Percentiles rank a stretch among this genome's conserved stretches.
Evolutionary conservation across 2,329 filamentous ascomycete species (phyloP).

Genomic region (Reticulascus tulasneorum): DNA sequence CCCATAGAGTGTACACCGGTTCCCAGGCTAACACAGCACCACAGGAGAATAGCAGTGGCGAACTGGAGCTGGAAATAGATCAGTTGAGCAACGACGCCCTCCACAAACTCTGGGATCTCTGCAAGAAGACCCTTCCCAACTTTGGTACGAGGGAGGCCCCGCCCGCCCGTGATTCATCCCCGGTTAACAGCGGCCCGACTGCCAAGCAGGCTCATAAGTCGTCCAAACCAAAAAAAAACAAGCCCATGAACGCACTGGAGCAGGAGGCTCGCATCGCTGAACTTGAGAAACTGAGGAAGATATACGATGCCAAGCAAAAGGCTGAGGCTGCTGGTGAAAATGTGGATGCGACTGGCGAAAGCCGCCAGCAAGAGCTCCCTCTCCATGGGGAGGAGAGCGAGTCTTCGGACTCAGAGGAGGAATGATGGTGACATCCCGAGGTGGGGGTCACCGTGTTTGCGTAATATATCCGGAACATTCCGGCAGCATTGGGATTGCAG

Average conservation of each 20-base stretch:
- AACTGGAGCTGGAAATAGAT: constrained; percentile 58
- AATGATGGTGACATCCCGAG: constrained; percentile 18
- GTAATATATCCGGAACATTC: background rate
- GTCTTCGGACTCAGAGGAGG: constrained; percentile 44
- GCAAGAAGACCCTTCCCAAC: constrained; percentile 36
- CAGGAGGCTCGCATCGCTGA: constrained; percentile 63
- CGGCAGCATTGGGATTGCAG: background rate
- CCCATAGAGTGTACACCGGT: constrained; percentile 21
- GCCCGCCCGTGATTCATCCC: constrained; percentile 23
- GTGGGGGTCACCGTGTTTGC: background rate
- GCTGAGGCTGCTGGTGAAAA: constrained; percentile 23
- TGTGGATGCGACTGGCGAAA: constrained; percentile 20
- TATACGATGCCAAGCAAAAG: constrained; percentile 31
- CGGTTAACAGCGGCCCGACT: constrained; percentile 22
- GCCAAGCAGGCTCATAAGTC: constrained; percentile 28
- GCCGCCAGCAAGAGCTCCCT: constrained; percentile 13
- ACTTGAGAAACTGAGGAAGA: constrained; percentile 50
- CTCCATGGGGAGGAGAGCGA: constrained; percentile 23
- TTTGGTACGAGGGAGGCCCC: constrained; percentile 31
- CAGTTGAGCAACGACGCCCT: constrained; percentile 53
- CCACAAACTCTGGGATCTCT: constrained; percentile 45
- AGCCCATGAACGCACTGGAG: constrained; percentile 69
- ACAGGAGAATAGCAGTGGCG: constrained; percentile 56
- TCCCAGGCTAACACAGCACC: constrained; percentile 2
- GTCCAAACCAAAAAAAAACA: constrained; percentile 65